These are phyloP conservation scores for Suhomyces yuchorum DNA, from an alignment of 1,139 yeast genomes.

Conservation along the genomic window DNA sequence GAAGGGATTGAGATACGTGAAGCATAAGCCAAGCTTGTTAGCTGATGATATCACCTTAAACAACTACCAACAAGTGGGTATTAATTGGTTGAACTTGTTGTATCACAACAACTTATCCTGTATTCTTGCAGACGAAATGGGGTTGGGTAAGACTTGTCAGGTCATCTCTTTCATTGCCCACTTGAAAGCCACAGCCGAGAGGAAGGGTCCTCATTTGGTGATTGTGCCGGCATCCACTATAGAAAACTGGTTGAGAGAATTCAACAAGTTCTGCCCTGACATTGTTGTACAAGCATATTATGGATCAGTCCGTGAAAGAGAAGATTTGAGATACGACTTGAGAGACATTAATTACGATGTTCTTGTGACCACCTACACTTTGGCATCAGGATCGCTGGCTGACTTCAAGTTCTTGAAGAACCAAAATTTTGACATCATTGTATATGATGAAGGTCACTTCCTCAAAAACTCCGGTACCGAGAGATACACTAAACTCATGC, in stretches of 20 bases:
- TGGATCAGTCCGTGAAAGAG: constrained; percentile 85
- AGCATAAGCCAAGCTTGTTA: constrained; percentile 68
- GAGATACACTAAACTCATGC: constrained; percentile 84
- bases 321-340: constrained; percentile 73
- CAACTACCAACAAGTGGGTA: constrained; percentile 91
- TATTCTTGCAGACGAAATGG: constrained; percentile 98
- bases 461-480: constrained; percentile 87
- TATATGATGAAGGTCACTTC: constrained; percentile 97
- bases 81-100: constrained; percentile 86
- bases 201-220: constrained; percentile 72
- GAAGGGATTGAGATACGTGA: constrained; percentile 52
- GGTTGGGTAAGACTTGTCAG: constrained; percentile 94
- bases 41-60: constrained; percentile 69
- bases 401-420: constrained; percentile 79
- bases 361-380: constrained; percentile 87
- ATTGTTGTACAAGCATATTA: constrained; percentile 88
- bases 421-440: constrained; percentile 80
- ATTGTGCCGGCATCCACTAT: constrained; percentile 96
- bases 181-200: constrained; percentile 59
- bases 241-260: constrained; percentile 97
- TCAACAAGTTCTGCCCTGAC: constrained; percentile 82
- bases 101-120: constrained; percentile 82
- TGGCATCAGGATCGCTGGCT: constrained; percentile 83
- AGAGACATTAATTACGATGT: constrained; percentile 76
- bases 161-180: constrained; percentile 92